These are phyloP conservation scores for Tephrocybe sp. DNA, from an alignment of 768 basidiomycete species.

Conservation along the genomic window DNA sequence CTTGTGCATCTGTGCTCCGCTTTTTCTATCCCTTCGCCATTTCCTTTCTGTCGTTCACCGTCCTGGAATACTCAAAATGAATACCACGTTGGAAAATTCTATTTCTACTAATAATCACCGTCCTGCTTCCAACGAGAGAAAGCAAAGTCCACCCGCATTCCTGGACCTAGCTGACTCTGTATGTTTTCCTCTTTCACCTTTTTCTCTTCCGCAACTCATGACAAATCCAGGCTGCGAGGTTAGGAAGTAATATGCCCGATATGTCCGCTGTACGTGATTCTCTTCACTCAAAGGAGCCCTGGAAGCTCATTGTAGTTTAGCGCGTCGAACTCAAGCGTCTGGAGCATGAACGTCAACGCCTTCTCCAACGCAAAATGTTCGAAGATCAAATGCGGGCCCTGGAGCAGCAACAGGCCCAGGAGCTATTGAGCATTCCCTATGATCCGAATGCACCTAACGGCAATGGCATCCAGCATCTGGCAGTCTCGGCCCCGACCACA, in stretches of 20 bases:
- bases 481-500: slow-evolving; percentile 87
- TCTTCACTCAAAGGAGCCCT: slow-evolving; percentile 3
- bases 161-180: slow-evolving; percentile 93
- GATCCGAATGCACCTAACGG: slow-evolving; percentile 47
- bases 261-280: slow-evolving; percentile 70
- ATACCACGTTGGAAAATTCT: slow-evolving; percentile 67
- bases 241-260: slow-evolving; percentile 86
- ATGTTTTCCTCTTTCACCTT: slow-evolving; percentile 32
- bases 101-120: slow-evolving; percentile 74
- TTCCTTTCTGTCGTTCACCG: slow-evolving; percentile 56
- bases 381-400: slow-evolving; percentile 96
- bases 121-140: slow-evolving; percentile 65
- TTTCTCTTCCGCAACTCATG: slow-evolving; percentile 20
- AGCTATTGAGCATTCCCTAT: slow-evolving; percentile 74
- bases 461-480: slow-evolving; percentile 67
- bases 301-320: slow-evolving; percentile 34
- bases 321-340: slow-evolving; percentile 89
- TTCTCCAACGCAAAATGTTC: slow-evolving; percentile 84
- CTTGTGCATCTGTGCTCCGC: slow-evolving; percentile 67
- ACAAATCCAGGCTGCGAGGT: slow-evolving; percentile 65
- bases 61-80: slow-evolving; percentile 68
- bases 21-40: slow-evolving; percentile 50
- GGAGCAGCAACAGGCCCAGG: slow-evolving; percentile 88
- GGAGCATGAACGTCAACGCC: slow-evolving; percentile 90
- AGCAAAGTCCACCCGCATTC: slow-evolving; percentile 90